phyloP scores from a whole-genome alignment of 148 eudicot genomes.

The Linanthus parryae region DNA sequence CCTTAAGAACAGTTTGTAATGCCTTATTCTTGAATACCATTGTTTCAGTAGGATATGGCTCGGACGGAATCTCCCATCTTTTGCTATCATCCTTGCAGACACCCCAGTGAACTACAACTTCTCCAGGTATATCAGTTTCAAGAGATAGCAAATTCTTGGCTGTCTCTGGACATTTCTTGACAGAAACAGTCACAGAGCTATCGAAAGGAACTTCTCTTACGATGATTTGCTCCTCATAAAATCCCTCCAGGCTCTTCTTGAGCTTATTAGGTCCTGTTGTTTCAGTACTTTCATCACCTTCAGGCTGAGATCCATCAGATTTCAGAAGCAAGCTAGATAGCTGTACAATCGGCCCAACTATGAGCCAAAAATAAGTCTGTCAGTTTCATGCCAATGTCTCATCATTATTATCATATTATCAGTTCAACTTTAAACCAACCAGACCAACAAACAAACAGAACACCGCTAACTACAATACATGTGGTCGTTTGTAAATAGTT shows the following conservation, averaged over 20 bases:
- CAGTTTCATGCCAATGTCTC: too few relatives aligned
- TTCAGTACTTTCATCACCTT: conserved; percentile 28
- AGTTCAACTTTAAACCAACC: too few relatives aligned
- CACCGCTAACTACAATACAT: too few relatives aligned
- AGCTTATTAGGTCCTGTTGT: conserved; percentile 22
- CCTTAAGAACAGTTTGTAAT: conserved; percentile 76
- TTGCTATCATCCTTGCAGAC: conserved; percentile 47
- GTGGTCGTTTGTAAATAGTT: too few relatives aligned
- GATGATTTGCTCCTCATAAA: conserved; percentile 60
- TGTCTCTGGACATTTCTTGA: conserved; percentile 50
- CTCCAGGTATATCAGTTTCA: conserved; percentile 83
- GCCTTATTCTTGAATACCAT: conserved; percentile 76
- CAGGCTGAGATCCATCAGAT: conserved; percentile 29
- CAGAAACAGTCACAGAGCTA: conserved; percentile 49
- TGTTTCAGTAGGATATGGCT: conserved; percentile 73
- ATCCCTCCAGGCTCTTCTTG: conserved; percentile 47
- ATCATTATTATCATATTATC: too few relatives aligned
- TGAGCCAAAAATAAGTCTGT: conserved; percentile 10
- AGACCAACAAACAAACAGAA: too few relatives aligned
- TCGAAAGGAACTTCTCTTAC: conserved; percentile 44
- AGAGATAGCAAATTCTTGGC: conserved; percentile 44
- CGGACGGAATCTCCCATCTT: conserved; percentile 71
- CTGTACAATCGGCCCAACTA: conserved; percentile 56
- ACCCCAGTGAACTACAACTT: conserved; percentile 89
- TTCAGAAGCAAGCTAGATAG: conserved; percentile 46